These are phyloP conservation scores for Schwanniomyces pseudopolymorphus DNA, from an alignment of 805 yeast genomes.

Conservation along the genomic window DNA sequence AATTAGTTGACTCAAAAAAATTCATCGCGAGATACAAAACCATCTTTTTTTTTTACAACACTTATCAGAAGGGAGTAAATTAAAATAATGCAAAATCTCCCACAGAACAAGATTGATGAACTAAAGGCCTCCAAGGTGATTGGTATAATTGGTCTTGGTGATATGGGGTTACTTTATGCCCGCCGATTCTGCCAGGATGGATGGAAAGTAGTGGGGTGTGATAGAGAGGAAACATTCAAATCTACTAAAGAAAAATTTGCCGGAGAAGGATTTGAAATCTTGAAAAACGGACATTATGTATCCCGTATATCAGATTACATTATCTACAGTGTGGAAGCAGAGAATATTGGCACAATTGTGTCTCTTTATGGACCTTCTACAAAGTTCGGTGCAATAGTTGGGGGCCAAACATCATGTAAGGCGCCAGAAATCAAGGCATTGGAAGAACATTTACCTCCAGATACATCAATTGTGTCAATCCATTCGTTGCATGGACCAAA, in stretches of 20 bases:
- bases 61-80: not conserved
- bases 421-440: conserved; percentile 86
- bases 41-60: not conserved
- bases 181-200: conserved; percentile 74
- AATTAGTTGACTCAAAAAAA: not conserved
- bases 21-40: not conserved
- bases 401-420: conserved; percentile 98
- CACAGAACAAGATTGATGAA: conserved; percentile 8
- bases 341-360: conserved; percentile 71
- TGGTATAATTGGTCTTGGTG: conserved; percentile 95
- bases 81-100: not conserved
- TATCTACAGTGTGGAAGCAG: conserved; percentile 93
- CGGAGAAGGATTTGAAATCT: conserved; percentile 51
- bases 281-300: conserved; percentile 81
- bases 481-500: conserved; percentile 96
- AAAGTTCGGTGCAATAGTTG: conserved; percentile 85
- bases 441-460: conserved; percentile 70
- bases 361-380: conserved; percentile 80
- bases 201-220: conserved; percentile 89
- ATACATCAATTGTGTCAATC: conserved; percentile 78
- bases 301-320: conserved; percentile 79
- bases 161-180: conserved; percentile 93
- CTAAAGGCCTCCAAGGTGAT: conserved; percentile 48
- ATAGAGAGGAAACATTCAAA: conserved; percentile 64
- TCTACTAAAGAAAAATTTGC: conserved; percentile 39